Percentiles rank a stretch among this genome's conserved stretches.
Conservation (phyloP, 1,284 basidiomycete genomes). For the Sphaerobolus stellatus region DNA sequence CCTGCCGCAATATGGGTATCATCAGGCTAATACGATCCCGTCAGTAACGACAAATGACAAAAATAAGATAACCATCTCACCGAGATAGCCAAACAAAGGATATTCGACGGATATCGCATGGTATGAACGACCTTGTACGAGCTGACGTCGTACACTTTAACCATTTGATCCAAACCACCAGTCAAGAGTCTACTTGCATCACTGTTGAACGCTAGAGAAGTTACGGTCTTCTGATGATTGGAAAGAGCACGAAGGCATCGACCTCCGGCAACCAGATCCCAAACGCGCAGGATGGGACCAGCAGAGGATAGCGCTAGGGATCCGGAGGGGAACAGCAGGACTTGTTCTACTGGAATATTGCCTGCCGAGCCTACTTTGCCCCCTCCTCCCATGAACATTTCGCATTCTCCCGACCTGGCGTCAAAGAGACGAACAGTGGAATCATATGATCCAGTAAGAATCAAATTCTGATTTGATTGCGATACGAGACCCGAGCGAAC, state of each 20-base stretch:
- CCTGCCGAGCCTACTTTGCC: slow-evolving; percentile 34
- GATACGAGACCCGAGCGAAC: slow-evolving; percentile 91
- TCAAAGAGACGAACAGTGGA: slow-evolving; percentile 90
- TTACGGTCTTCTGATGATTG: slow-evolving; percentile 99
- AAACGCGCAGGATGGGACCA: slow-evolving; percentile 91
- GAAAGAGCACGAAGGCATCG: slow-evolving; percentile 85
- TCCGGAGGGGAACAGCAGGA: slow-evolving; percentile 90
- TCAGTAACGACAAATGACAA: slow-evolving; percentile 10
- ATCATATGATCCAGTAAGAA: slow-evolving; percentile 96
- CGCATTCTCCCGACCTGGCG: slow-evolving; percentile 73
- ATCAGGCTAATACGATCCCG: slow-evolving; percentile 68
- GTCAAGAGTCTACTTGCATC: slow-evolving; percentile 80
- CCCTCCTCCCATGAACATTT: slow-evolving; percentile 76
- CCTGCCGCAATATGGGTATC: slow-evolving; percentile 95
- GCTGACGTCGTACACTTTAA: slow-evolving; percentile 97
- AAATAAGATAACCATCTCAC: slow-evolving; percentile 44
- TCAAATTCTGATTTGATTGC: slow-evolving; percentile 76
- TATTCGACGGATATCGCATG: slow-evolving; percentile 95
- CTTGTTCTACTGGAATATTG: slow-evolving; percentile 85
- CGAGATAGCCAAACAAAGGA: slow-evolving; percentile 89
- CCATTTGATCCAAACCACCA: slow-evolving; percentile 93
- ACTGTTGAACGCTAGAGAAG: slow-evolving; percentile 80
- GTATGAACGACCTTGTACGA: slow-evolving; percentile 96
- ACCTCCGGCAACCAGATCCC: slow-evolving; percentile 94
- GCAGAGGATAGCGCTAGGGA: slow-evolving; percentile 85